A percentile compares a stretch with the other conserved stretches of the same genome.
Evolutionary conservation across 2,329 filamentous ascomycete genomes (phyloP).

Genomic region (Fusarium albidum): DNA sequence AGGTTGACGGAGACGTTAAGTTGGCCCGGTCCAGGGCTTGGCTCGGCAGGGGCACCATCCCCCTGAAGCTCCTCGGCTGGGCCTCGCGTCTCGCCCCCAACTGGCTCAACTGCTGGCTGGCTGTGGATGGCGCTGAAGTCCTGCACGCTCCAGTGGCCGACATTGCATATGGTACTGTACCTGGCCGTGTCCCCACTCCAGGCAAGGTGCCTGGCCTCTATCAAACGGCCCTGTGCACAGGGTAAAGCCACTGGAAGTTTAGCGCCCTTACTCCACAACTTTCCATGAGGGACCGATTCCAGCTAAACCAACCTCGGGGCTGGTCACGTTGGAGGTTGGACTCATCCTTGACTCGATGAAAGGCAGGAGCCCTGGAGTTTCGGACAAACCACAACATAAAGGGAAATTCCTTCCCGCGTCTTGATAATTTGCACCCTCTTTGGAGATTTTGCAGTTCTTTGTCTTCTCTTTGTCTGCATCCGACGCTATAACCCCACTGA

Average conservation of each 20-base stretch:
- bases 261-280: constrained; percentile 33
- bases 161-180: constrained; percentile 28
- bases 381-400: constrained; percentile 36
- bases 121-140: constrained; percentile 7
- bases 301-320: constrained; percentile 20
- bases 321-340: constrained; percentile 38
- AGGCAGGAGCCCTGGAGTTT: constrained; percentile 18
- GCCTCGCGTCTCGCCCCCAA: constrained; percentile 20
- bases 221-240: constrained; percentile 28
- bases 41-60: constrained; percentile 7
- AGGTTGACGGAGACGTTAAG: constrained; percentile 1
- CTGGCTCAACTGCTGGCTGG: constrained; percentile 18
- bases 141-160: constrained; percentile 9
- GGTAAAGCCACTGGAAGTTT: constrained; percentile 31
- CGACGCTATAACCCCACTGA: constrained; percentile 1
- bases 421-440: constrained; percentile 12
- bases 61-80: constrained; percentile 2
- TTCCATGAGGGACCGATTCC: constrained; percentile 20
- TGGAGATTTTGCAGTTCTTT: not conserved
- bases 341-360: constrained; percentile 22
- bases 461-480: constrained; percentile 2
- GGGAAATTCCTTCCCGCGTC: constrained; percentile 31
- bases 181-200: constrained; percentile 19
- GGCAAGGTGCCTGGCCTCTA: constrained; percentile 16
- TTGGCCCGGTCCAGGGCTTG: constrained; percentile 2